Evolutionary conservation across 108 stramenopile genomes (phyloP), one percentile per base, ranked within the genome.

Genomic region (Cylindrotheca fusiformis): DNA sequence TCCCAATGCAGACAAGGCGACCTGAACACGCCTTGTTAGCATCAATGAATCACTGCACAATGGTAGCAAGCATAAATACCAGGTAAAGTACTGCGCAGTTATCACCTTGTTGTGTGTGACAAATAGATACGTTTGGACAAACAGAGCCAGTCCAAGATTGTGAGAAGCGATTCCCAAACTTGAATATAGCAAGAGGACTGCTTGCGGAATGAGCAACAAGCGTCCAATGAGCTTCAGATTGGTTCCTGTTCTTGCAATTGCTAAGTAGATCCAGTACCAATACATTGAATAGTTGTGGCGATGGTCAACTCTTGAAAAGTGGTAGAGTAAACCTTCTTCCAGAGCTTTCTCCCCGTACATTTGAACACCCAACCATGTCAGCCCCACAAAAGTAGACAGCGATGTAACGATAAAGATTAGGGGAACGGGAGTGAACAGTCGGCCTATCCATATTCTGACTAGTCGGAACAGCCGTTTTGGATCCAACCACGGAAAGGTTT

Each of bases 71-170:
- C 87, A 88, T 0, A 97, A 76, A 64, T 95, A 98, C 99, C 99
- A 99, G 3, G 88, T 83, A 56, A 98, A 95, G 65, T 99, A 99
- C 68, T 99, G 97, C 25, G 93, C 99, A 1, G 99, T 99, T 60
- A 92, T 91, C 52, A 99, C 99, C 66, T 98, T 98, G 80, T 99
- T 99, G 80, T 93, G 90, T 5, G 96, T 84, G 20, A 99, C 99
- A 77, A 99, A 99, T 5, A 92, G 58, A 67, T 94, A 86, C 21
- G 98, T 97, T 69, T 97, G 96, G 19, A 93, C 58, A 56, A 95
- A 90, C 2, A 97, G 48, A 20, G 88, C 84, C 53, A 96, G 63
- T 53, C 70, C 71, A 32, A 96, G 63, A 63, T 94, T 72, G 20
- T 62, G 55, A 3, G 87, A 91, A 48, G 87, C 87, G 53, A 93